phyloP scores from a whole-genome alignment of 2,329 filamentous ascomycete genomes.

The Colletotrichum spinosum region DNA sequence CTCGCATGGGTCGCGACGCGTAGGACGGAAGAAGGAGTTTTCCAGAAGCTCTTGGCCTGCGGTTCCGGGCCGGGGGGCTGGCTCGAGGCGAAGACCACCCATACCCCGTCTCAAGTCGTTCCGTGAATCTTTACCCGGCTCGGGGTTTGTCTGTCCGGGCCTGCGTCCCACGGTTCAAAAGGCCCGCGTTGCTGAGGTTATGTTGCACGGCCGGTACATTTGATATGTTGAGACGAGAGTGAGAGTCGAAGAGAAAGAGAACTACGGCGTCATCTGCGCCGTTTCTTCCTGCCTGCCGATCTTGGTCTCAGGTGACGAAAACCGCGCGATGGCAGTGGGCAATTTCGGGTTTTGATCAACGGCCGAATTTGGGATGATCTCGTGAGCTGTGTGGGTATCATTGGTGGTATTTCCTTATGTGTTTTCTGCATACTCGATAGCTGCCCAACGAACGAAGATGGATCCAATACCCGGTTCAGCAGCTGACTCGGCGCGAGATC shows the following conservation, averaged over 20 bases:
- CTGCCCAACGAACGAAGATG: conserved; percentile 6
- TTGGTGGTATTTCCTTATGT: too few species aligned
- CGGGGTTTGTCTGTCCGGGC: neutral
- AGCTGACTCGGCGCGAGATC: conserved; percentile 26
- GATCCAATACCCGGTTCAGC: neutral
- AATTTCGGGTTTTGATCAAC: conserved; percentile 22
- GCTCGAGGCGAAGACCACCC: conserved; percentile 1
- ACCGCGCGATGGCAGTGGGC: conserved; percentile 1
- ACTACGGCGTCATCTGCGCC: neutral
- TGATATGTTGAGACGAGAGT: conserved; percentile 13
- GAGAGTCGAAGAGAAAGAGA: neutral
- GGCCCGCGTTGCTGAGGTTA: too few species aligned
- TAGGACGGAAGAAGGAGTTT: conserved; percentile 14
- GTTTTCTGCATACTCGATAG: neutral
- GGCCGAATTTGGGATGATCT: conserved; percentile 11
- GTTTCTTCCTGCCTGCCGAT: conserved; percentile 8
- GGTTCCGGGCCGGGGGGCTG: conserved; percentile 1
- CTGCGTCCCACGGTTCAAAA: too few species aligned
- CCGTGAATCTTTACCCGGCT: conserved; percentile 7
- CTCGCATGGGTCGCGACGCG: conserved; percentile 22
- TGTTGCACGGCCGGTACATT: neutral
- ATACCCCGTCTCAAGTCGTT: conserved; percentile 19
- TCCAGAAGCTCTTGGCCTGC: conserved; percentile 26
- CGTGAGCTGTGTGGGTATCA: conserved; percentile 10
- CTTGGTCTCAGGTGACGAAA: neutral